Evolutionary conservation across 2,329 filamentous ascomycete genomes (phyloP), one percentile per base, ranked within the genome.

Genomic region (Mollisiaceae sp.): DNA sequence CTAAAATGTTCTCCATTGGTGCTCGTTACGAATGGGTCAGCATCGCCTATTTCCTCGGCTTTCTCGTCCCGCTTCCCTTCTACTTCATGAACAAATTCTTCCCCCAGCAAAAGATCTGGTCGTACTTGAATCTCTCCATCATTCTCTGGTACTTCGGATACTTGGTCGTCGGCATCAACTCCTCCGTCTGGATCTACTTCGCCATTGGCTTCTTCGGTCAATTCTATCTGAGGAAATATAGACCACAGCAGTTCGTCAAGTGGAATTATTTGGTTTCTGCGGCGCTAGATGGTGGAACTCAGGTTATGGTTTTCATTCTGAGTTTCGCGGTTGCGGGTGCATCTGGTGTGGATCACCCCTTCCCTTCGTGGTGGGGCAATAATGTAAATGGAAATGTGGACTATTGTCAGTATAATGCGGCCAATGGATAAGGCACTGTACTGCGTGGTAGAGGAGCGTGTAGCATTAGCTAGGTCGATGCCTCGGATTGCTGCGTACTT

Each of bases 181-280:
- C 90, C 67, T 91, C 88, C 70, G 92, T 91, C 73, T 83, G 90
- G 59, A 85, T 84, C 74, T 92, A 89, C 89, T 89, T 85, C 8
- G 76, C 86, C 27, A 85, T 91, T 8, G 90, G 89, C 11, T 83
- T 85, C 64, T 70, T 88, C 50, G 91, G 91, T 79, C 91, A 92
- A 78, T 89, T 84, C 72, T 88, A 82, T 70, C 84, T 92, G 9
- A 70, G 79, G 74, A 82, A 88, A 63, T 83, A 85, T 68, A 89
- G 84, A 77, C 85, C 83, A 3, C 88, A 87, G 43, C 91, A 89
- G 89, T 92, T 90, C 89, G 79, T 90, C 77, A 87, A 89, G 76
- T 92, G 91, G 80, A 92, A 92, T 80, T 92, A 92, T 75, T 83
- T 92, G 73, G 86, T 89, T 0, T 91, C 89, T 27, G 90, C 89